Evolutionary conservation across 768 basidiomycete species (phyloP), one percentile per base, ranked within the genome.

Genomic region (Pulveroboletus sp.): DNA sequence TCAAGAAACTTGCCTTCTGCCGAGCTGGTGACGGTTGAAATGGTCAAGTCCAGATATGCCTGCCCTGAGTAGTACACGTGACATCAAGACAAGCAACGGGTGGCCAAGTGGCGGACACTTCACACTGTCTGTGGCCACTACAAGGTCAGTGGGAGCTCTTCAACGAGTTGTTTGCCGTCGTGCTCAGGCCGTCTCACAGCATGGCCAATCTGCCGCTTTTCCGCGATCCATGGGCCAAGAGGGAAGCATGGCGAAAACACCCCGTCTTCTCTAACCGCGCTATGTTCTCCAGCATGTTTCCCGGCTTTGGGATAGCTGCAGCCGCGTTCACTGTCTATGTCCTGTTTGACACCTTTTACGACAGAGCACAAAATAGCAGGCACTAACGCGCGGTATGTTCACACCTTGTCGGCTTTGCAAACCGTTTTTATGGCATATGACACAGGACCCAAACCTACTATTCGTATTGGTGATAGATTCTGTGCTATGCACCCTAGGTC

Each of bases 261-360:
- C 84, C 88, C n/a, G 81, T 94, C 48, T 96, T 96, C 75, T 79
- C 83, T 53, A 87, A 85, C 58, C 82, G 84, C 37, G 78, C 80
- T 59, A 93, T 93, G 89, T 85, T 97, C 74, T 75, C 85, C 60
- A 92, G 81, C 73, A 67, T 95, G 57, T 93, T 97, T 69, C 95
- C 95, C 31, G 95, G 95, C 35, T 89, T 98, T 63, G 94, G 93
- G 41, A 91, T 92, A 49, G 95, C 90, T 32, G 78, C 92, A 43
- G 90, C 86, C 46, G 89, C 93, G 2, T 98, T 98, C 74, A 85
- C 90, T 30, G 84, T 81, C 50, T 98, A 97, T 61, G 92, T 97
- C 30, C 69, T 89, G 31, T 87, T 76, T 27, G 94, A 96, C 69
- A 92, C 91, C 64, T 50, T 86, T 28, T 76, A 78, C 57, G 60